Conservation (phyloP, 2,329 filamentous ascomycete species). For the Conoideocrella luteorostrata region DNA sequence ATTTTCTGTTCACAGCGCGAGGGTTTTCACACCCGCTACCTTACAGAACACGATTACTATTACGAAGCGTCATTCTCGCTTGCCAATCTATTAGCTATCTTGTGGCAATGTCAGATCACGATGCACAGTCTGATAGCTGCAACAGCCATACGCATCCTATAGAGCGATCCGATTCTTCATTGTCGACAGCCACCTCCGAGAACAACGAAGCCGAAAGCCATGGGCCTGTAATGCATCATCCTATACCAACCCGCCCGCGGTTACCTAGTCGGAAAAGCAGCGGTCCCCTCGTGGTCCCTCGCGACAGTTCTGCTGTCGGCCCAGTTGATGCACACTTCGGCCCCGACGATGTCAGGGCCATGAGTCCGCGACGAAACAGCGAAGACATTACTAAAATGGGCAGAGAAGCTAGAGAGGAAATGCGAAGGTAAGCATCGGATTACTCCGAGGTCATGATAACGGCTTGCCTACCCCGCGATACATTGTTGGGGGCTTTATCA, state of each 20-base stretch:
- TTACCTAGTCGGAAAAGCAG: constrained; percentile 71
- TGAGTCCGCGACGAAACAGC: constrained; percentile 88
- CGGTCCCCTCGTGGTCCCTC: constrained; percentile 74
- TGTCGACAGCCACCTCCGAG: constrained; percentile 27
- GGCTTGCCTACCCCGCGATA: not conserved
- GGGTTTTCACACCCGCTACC: no score
- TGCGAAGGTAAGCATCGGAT: constrained; percentile 45
- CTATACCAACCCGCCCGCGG: constrained; percentile 54
- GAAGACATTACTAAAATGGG: constrained; percentile 86
- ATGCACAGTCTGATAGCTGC: constrained; percentile 17
- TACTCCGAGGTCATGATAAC: no score
- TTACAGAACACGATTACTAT: not conserved
- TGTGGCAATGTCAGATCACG: constrained; percentile 17
- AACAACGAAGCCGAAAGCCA: constrained; percentile 35
- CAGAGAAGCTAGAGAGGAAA: constrained; percentile 66
- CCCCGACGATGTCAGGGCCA: constrained; percentile 82
- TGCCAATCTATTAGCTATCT: not conserved
- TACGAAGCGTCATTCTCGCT: not conserved
- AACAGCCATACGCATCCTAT: constrained; percentile 25
- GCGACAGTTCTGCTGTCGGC: constrained; percentile 68
- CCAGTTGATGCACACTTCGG: constrained; percentile 70
- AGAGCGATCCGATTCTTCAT: constrained; percentile 31
- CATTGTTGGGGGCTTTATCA: not conserved
- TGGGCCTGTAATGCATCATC: constrained; percentile 44
- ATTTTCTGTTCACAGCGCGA: no score